Percentiles rank a stretch among this genome's conserved stretches.
Evolutionary conservation across 768 basidiomycete genomes (phyloP).

Genomic region (Candolleomyces aberdarensis): DNA sequence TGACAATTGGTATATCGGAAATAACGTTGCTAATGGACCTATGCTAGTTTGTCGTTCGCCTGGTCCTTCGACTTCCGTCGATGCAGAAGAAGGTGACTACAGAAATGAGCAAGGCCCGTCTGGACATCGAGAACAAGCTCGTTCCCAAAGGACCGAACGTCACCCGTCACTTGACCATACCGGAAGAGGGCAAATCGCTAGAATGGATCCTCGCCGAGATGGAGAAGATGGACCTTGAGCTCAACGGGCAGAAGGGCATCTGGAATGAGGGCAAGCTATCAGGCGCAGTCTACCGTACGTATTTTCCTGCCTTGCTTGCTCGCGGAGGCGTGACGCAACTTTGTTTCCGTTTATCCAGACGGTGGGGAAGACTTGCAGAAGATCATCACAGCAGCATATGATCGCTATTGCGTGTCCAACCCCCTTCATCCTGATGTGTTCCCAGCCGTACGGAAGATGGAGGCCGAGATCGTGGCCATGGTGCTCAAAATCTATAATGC

Average conservation of each 20-base stretch:
- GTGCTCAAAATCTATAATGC: slow-evolving; percentile 82
- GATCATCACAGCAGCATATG: slow-evolving; percentile 77
- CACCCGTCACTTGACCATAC: slow-evolving; percentile 63
- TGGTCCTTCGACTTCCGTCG: slow-evolving; percentile 61
- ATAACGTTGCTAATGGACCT: neutral
- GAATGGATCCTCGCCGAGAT: slow-evolving; percentile 81
- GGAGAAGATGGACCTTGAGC: slow-evolving; percentile 71
- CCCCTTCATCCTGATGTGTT: slow-evolving; percentile 93
- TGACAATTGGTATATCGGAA: neutral
- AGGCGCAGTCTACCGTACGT: slow-evolving; percentile 83
- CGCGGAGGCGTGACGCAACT: too few species aligned
- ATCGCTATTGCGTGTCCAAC: slow-evolving; percentile 81
- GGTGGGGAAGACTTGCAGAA: slow-evolving; percentile 80
- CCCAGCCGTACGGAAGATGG: slow-evolving; percentile 94
- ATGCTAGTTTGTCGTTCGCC: slow-evolving; percentile 33
- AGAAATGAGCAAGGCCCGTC: slow-evolving; percentile 62
- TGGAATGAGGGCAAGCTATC: slow-evolving; percentile 77
- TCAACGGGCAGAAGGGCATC: slow-evolving; percentile 37
- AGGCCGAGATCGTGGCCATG: slow-evolving; percentile 91
- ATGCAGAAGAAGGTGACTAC: slow-evolving; percentile 55
- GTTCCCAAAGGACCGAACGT: slow-evolving; percentile 63
- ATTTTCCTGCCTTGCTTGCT: neutral
- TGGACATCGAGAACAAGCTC: slow-evolving; percentile 65
- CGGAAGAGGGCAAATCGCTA: slow-evolving; percentile 55
- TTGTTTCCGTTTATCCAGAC: slow-evolving; percentile 37